phyloP scores from a whole-genome alignment of 208 protist species.

The Leishmania guyanensis region DNA sequence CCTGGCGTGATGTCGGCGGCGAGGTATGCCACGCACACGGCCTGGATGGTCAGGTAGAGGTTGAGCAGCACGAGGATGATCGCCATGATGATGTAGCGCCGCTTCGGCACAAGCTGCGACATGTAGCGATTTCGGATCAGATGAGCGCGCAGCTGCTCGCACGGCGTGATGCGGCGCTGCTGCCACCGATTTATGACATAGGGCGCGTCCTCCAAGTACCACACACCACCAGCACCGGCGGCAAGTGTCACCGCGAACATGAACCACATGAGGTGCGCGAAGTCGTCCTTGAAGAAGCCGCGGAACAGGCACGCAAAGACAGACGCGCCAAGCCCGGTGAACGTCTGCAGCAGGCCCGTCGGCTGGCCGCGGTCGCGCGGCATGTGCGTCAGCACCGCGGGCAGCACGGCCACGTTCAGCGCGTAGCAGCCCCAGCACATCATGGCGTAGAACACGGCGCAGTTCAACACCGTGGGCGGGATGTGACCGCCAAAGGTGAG shows the following conservation, averaged over 20 bases:
- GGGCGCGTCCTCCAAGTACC: slow-evolving; percentile 51
- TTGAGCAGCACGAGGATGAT: slow-evolving; percentile 47
- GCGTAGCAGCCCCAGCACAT: slow-evolving; percentile 44
- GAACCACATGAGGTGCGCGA: slow-evolving; percentile 43
- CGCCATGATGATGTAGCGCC: slow-evolving; percentile 39
- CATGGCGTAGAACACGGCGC: slow-evolving; percentile 49
- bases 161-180: slow-evolving; percentile 26
- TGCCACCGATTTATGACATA: slow-evolving; percentile 49
- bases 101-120: slow-evolving; percentile 53
- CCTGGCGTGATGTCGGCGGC: slow-evolving; percentile 30
- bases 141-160: slow-evolving; percentile 30
- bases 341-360: slow-evolving; percentile 53
- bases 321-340: slow-evolving; percentile 51
- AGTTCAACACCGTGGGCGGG: slow-evolving; percentile 23
- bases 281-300: slow-evolving; percentile 41
- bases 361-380: slow-evolving; percentile 56
- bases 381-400: slow-evolving; percentile 47
- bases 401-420: slow-evolving; percentile 41
- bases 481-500: slow-evolving; percentile 47
- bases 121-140: slow-evolving; percentile 65
- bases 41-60: slow-evolving; percentile 58
- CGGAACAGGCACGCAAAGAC: slow-evolving; percentile 52
- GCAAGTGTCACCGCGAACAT: slow-evolving; percentile 36
- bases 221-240: slow-evolving; percentile 30
- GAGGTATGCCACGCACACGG: slow-evolving; percentile 40